Base-by-base conservation (phyloP, 139 green algal genomes). In the Zygnema circumcarinatum region DNA sequence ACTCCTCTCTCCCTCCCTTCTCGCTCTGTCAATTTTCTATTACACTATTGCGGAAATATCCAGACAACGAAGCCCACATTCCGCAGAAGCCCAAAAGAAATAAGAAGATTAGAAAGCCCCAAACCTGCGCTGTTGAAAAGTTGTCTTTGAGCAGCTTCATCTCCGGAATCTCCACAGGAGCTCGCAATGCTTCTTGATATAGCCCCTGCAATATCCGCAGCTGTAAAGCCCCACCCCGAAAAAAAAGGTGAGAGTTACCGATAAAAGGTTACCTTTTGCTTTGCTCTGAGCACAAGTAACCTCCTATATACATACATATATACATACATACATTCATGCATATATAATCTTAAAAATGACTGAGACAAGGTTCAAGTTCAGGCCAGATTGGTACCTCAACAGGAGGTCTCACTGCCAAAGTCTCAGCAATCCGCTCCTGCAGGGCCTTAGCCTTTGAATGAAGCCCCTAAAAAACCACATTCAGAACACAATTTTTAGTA, bases 161-260 rank as follows among this genome's bases (percentile, higher is more conserved):
- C 1, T 47, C 74, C 16, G 74, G 74, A 53, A 81, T 81, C n/a
- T 81, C 74, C 29, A 81, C 74, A 20, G 74, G 33, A 53, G 16
- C 74, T 22, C 29, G 3, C 35, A 53, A 47, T 11, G 74, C 74
- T 53, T 81, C 74, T 21, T 32, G 39, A 1, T 81, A 53, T 53
- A 81, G 32, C 7, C 39, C 0, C 1, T 81, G 74, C 0, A 81
- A 31, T 38, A 33, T 31, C 33, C 1, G 33, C 0, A 53, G n/a
- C 74, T 81, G 74, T 20, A 81, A 73, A 16, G 2, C 33, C 25
- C 20, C 0, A 2, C 39, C 42, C 29, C 31, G 0, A 52, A 21
- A 52, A 81, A 38, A 31, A 81, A 41, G 32, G 68, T 76, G 0
- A 21, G 16, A 76, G 22, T 40, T 0, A 20, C 38, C 38, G 68